Base-by-base conservation (phyloP, 2,329 filamentous ascomycete genomes). In the Xylariaceae sp. region DNA sequence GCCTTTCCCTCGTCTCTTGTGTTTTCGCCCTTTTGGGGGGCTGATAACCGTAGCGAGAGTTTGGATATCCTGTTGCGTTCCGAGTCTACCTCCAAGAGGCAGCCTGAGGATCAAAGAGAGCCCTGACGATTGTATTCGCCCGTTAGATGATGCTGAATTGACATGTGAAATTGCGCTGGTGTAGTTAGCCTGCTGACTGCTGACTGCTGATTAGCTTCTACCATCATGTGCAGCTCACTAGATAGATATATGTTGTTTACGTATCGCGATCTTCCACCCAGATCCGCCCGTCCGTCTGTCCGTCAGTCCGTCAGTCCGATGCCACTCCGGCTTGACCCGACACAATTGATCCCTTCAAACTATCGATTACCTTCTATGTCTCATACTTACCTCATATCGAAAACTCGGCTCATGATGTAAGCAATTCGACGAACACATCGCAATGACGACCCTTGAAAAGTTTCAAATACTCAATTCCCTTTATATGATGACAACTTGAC, bases 141-240 rank as follows among this genome's bases (percentile, higher is more conserved):
- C 26, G 4, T 58, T 54, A n/a, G 11, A 4, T 47, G 12, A 51
- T 32, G 6, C 26, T 43, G 30, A 41, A 6, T 30, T 43, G 30
- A 41, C 30, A 41, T 11, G 4, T 27, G 6, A 30, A 32, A 44
- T 11, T 26, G n/a, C 11, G 8, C 43, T 27, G 41, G 19, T 35
- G 6, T 35, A 8, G 8, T 11, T 7, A 44, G n/a, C 3, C 19
- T 19, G 39, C 3, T 12, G 12, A 19, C n/a, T 19, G 19, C 30
- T 31, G 32, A 26, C 39, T 19, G 26, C 27, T 29, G 29, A 46
- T 12, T 6, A 19, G 35, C 5, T 51, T 19, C n/a, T 12, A 95
- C 56, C 85, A 97, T 72, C 89, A 95, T 67, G 79, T 80, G 59
- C 95, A 94, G 73, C 77, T 44, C 26, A 6, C 39, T 19, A 12